These are phyloP conservation scores for Grammothele lineata DNA, from an alignment of 768 basidiomycete genomes.

Conservation along the genomic window DNA sequence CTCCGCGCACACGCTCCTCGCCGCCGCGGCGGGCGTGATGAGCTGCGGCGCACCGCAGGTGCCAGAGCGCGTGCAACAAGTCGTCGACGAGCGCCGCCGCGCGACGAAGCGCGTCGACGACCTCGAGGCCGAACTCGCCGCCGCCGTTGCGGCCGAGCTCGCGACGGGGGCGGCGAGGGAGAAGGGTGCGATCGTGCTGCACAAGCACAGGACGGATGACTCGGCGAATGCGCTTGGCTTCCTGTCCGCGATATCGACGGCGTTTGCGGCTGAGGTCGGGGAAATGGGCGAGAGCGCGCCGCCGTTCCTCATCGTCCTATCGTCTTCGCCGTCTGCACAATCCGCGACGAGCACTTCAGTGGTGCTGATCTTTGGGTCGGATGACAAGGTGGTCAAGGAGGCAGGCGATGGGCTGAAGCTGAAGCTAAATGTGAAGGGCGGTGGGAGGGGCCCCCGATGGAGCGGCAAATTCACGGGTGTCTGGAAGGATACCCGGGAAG, in stretches of 20 bases:
- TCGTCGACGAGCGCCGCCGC: conserved; percentile 62
- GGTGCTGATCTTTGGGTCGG: conserved; percentile 57
- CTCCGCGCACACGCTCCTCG: conserved; percentile 51
- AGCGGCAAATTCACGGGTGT: conserved; percentile 70
- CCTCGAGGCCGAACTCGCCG: conserved; percentile 65
- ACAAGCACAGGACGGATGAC: conserved; percentile 61
- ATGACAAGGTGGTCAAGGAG: conserved; percentile 55
- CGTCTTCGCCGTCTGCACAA: conserved; percentile 61
- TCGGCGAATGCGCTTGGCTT: conserved; percentile 53
- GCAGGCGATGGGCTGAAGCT: conserved; percentile 53
- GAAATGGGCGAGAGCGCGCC: conserved; percentile 20
- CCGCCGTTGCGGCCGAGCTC: conserved; percentile 37
- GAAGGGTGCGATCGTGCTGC: conserved; percentile 31
- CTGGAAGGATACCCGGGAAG: conserved; percentile 52
- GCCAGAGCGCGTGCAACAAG: conserved; percentile 61
- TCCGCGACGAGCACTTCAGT: conserved; percentile 44
- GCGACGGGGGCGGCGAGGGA: neutral
- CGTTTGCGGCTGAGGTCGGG: conserved; percentile 29
- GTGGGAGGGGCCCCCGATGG: conserved; percentile 73
- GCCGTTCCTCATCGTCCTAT: conserved; percentile 48
- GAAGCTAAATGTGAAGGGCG: conserved; percentile 65
- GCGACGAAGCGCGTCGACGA: conserved; percentile 67
- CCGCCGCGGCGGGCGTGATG: conserved; percentile 52
- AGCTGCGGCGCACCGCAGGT: conserved; percentile 67
- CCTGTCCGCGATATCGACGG: conserved; percentile 51